A percentile compares a stretch with the other conserved stretches of the same genome.
These are phyloP conservation scores for Salpingoeca rosetta DNA, from an alignment of 78 protist species.

Conservation along the genomic window DNA sequence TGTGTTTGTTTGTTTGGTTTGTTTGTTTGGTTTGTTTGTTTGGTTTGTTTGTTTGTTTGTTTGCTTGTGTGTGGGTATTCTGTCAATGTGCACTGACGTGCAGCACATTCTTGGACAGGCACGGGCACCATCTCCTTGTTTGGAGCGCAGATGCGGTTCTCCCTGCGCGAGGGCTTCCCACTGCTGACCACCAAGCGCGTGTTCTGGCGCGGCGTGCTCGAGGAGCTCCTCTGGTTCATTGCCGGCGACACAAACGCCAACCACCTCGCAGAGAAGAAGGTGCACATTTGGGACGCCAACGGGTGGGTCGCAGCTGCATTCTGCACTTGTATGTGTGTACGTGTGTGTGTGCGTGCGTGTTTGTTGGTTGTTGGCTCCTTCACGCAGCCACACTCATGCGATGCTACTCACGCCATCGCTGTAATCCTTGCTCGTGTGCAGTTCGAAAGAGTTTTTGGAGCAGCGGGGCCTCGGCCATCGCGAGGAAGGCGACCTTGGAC, in stretches of 20 bases:
- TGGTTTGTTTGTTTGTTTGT: too few relatives aligned
- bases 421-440: too few relatives aligned
- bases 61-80: too few relatives aligned
- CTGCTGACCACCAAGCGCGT: slow-evolving; percentile 86
- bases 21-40: too few relatives aligned
- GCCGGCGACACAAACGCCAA: slow-evolving; percentile 60
- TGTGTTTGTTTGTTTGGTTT: too few relatives aligned
- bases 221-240: slow-evolving; percentile 87
- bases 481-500: slow-evolving; percentile 73
- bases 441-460: too few relatives aligned
- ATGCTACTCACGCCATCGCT: too few relatives aligned
- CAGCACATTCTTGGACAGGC: too few relatives aligned
- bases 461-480: slow-evolving; percentile 3
- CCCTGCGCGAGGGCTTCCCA: slow-evolving; percentile 60
- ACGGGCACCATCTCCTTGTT: slow-evolving; percentile 46
- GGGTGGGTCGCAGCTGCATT: slow-evolving; percentile 33
- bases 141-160: slow-evolving; percentile 61
- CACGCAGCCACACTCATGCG: too few relatives aligned
- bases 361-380: too few relatives aligned
- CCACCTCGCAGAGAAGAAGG: slow-evolving; percentile 33
- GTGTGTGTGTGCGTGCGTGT: background rate
- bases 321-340: too few relatives aligned
- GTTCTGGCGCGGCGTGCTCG: slow-evolving; percentile 76
- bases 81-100: too few relatives aligned
- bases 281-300: slow-evolving; percentile 86